Percentiles rank a stretch among this genome's conserved stretches.
Evolutionary conservation across 2,329 filamentous ascomycete species (phyloP).

Genomic region (Ilyonectria destructans): DNA sequence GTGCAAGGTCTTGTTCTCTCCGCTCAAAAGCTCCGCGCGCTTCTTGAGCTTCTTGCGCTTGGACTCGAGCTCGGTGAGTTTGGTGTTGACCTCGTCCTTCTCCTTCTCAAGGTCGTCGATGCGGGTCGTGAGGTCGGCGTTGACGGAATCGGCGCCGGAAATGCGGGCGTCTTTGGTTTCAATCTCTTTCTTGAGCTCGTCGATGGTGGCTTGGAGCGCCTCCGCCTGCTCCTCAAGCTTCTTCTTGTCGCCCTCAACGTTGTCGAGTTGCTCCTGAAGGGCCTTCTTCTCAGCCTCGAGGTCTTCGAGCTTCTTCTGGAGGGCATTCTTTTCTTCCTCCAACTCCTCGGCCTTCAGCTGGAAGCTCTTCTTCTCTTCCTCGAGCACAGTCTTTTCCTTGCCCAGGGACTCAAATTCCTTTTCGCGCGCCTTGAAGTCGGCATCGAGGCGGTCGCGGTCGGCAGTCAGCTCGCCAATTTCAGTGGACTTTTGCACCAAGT

Average conservation of each 20-base stretch:
- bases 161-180: slow-evolving; percentile 46
- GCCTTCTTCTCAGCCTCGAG: slow-evolving; percentile 44
- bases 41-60: slow-evolving; percentile 48
- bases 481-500: slow-evolving; percentile 44
- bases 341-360: slow-evolving; percentile 32
- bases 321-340: slow-evolving; percentile 44
- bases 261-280: slow-evolving; percentile 32
- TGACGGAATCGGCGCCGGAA: slow-evolving; percentile 41
- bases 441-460: slow-evolving; percentile 44
- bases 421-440: slow-evolving; percentile 39
- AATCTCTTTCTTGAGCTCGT: slow-evolving; percentile 43
- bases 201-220: slow-evolving; percentile 42
- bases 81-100: slow-evolving; percentile 42
- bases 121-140: slow-evolving; percentile 44
- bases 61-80: slow-evolving; percentile 43
- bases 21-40: slow-evolving; percentile 40
- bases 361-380: slow-evolving; percentile 28
- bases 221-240: slow-evolving; percentile 37
- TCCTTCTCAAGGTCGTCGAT: slow-evolving; percentile 46
- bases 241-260: slow-evolving; percentile 22
- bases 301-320: slow-evolving; percentile 39
- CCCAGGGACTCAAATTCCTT: slow-evolving; percentile 40
- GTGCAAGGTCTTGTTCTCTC: slow-evolving; percentile 39
- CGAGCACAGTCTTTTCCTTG: slow-evolving; percentile 28
- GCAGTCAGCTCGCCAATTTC: slow-evolving; percentile 46